Evolutionary conservation across 495 filamentous ascomycete genomes (phyloP).

Genomic region (Aspergillus haitiensis): DNA sequence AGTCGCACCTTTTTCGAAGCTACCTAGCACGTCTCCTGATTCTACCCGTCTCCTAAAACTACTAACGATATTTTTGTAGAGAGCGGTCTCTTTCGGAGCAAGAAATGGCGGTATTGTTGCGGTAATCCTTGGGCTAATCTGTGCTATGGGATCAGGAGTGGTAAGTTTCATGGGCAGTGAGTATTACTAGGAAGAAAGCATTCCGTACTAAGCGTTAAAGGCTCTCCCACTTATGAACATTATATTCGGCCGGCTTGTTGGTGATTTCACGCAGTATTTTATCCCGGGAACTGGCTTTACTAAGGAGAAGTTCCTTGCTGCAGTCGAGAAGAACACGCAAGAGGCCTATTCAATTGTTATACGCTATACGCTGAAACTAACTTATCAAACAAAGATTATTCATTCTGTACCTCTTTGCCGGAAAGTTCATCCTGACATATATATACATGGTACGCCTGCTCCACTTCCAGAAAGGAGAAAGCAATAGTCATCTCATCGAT

Average conservation of each 20-base stretch:
- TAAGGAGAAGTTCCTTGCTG: slow-evolving; percentile 29
- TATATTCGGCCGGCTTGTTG: slow-evolving; percentile 47
- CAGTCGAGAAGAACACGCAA: slow-evolving; percentile 26
- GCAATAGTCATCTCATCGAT: not conserved
- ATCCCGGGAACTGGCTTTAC: slow-evolving; percentile 22
- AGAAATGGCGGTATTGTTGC: not conserved
- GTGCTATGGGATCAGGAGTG: slow-evolving; percentile 67
- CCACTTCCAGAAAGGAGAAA: not conserved
- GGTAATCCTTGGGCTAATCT: slow-evolving; percentile 35
- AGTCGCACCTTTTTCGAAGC: no score
- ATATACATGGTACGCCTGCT: slow-evolving; percentile 29
- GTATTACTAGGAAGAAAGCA: not conserved
- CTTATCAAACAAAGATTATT: slow-evolving; percentile 22
- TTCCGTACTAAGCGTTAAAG: slow-evolving; percentile 9
- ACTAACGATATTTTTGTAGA: not conserved
- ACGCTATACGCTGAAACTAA: slow-evolving; percentile 4
- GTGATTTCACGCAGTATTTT: slow-evolving; percentile 36
- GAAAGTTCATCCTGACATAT: slow-evolving; percentile 35
- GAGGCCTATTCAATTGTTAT: no score
- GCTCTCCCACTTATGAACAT: slow-evolving; percentile 49
- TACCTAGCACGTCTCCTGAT: no score
- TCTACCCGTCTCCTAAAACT: no score
- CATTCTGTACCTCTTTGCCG: slow-evolving; percentile 43
- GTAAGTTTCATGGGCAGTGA: slow-evolving; percentile 5
- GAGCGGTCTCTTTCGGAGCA: slow-evolving; percentile 13